Percentiles rank a stretch among this genome's conserved stretches.
Evolutionary conservation across 768 basidiomycete genomes (phyloP).

Genomic region (Baorangia bicolor): DNA sequence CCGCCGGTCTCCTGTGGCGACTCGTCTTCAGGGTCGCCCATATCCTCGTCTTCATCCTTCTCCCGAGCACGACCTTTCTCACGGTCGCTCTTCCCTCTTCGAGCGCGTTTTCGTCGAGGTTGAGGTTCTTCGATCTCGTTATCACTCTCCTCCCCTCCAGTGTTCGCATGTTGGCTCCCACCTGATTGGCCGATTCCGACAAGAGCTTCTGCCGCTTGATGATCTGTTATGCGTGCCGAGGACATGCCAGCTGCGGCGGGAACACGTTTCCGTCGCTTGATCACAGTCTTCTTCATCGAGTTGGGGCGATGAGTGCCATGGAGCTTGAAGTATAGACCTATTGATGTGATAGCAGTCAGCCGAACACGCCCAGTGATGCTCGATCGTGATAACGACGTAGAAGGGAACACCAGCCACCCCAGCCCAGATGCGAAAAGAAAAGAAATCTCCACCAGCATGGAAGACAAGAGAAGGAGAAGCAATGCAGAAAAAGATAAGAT

Average conservation of each 20-base stretch:
- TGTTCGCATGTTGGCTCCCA: slow-evolving; percentile 35
- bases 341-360: slow-evolving; percentile 19
- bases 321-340: slow-evolving; percentile 97
- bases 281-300: slow-evolving; percentile 98
- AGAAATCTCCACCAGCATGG: slow-evolving; percentile 1
- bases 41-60: slow-evolving; percentile 48
- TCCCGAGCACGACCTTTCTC: slow-evolving; percentile 37
- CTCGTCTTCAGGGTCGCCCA: slow-evolving; percentile 43
- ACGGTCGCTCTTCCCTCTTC: slow-evolving; percentile 39
- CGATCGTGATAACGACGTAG: background rate
- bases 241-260: slow-evolving; percentile 68
- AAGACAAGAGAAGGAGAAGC: slow-evolving; percentile 28
- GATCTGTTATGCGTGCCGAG: slow-evolving; percentile 66
- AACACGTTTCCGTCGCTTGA: slow-evolving; percentile 96
- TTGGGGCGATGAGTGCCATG: slow-evolving; percentile 97
- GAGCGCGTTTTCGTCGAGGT: slow-evolving; percentile 59
- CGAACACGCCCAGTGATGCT: background rate
- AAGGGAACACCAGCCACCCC: background rate
- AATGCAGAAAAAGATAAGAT: slow-evolving; percentile 20
- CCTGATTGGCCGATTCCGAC: slow-evolving; percentile 72
- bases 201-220: slow-evolving; percentile 86
- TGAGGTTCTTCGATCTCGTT: slow-evolving; percentile 40
- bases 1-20: slow-evolving; percentile 33
- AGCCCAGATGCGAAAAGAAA: slow-evolving; percentile 16
- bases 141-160: slow-evolving; percentile 43